A percentile compares a stretch with the other conserved stretches of the same genome.
phyloP scores from a whole-genome alignment of 2,329 filamentous ascomycete species.

The Nemania diffusa region DNA sequence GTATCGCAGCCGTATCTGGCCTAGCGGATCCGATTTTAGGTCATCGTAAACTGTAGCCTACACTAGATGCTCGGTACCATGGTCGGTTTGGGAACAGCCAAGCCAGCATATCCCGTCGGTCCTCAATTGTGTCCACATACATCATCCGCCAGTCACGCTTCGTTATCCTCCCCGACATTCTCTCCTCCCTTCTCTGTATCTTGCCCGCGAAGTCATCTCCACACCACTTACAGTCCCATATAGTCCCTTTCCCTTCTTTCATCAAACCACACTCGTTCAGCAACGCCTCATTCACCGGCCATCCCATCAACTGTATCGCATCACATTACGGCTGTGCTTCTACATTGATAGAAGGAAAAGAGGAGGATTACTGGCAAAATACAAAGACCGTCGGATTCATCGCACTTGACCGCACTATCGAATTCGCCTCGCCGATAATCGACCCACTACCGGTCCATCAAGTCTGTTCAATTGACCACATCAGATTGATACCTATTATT shows the following conservation, averaged over 20 bases:
- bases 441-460: not conserved
- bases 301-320: conserved; percentile 9
- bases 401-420: conserved; percentile 15
- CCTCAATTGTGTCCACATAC: conserved; percentile 15
- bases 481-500: not conserved
- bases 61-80: not conserved
- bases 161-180: conserved; percentile 14
- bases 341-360: conserved; percentile 15
- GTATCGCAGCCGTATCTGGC: conserved; percentile 6
- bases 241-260: conserved; percentile 19
- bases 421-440: conserved; percentile 12
- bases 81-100: not conserved
- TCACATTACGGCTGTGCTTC: conserved; percentile 13
- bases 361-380: conserved; percentile 1
- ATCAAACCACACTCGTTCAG: conserved; percentile 31
- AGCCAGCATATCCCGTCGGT: conserved; percentile 11
- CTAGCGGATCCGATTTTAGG: conserved; percentile 25
- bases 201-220: conserved; percentile 33
- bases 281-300: conserved; percentile 14
- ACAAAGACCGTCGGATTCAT: conserved; percentile 9
- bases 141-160: conserved; percentile 32
- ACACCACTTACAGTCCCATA: conserved; percentile 21
- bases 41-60: not conserved
- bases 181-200: conserved; percentile 18
- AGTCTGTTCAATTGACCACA: conserved; percentile 3